phyloP scores from a whole-genome alignment of 768 basidiomycete species.

The Candolleomyces eurysporus region DNA sequence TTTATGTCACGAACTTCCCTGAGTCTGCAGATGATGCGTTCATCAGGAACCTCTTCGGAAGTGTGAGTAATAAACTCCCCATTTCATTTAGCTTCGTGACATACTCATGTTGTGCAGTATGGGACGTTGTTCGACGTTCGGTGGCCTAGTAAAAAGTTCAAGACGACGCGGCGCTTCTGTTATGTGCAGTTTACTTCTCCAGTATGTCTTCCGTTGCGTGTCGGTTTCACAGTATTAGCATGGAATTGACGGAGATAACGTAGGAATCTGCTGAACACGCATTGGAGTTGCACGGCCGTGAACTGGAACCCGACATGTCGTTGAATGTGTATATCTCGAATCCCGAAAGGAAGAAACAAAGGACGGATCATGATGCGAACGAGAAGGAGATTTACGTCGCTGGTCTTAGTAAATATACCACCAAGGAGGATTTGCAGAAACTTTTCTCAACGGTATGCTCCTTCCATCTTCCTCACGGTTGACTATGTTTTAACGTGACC shows the following conservation, averaged over 20 bases:
- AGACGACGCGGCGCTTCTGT: slow-evolving; percentile 85
- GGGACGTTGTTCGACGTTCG: slow-evolving; percentile 91
- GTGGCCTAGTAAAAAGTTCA: slow-evolving; percentile 98
- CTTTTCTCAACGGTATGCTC: slow-evolving; percentile 71
- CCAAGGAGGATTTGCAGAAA: slow-evolving; percentile 71
- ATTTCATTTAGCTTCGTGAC: background rate
- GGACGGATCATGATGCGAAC: slow-evolving; percentile 86
- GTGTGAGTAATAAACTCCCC: slow-evolving; percentile 40
- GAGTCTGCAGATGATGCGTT: slow-evolving; percentile 75
- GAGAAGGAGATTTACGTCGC: slow-evolving; percentile 87
- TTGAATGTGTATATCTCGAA: slow-evolving; percentile 87
- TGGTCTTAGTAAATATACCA: slow-evolving; percentile 77
- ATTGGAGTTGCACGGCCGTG: slow-evolving; percentile 74
- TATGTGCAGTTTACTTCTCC: slow-evolving; percentile 90
- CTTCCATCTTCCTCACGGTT: background rate
- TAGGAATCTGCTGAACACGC: slow-evolving; percentile 72
- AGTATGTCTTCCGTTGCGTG: slow-evolving; percentile 42
- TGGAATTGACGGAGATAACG: background rate
- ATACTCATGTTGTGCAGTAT: slow-evolving; percentile 48
- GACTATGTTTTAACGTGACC: background rate
- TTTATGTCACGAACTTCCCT: slow-evolving; percentile 96
- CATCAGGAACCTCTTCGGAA: slow-evolving; percentile 74
- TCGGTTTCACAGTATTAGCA: background rate
- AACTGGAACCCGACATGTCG: slow-evolving; percentile 65
- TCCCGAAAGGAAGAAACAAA: slow-evolving; percentile 82